phyloP scores from a whole-genome alignment of 108 stramenopile species.

The Pseudonitzschia multiseries region DNA sequence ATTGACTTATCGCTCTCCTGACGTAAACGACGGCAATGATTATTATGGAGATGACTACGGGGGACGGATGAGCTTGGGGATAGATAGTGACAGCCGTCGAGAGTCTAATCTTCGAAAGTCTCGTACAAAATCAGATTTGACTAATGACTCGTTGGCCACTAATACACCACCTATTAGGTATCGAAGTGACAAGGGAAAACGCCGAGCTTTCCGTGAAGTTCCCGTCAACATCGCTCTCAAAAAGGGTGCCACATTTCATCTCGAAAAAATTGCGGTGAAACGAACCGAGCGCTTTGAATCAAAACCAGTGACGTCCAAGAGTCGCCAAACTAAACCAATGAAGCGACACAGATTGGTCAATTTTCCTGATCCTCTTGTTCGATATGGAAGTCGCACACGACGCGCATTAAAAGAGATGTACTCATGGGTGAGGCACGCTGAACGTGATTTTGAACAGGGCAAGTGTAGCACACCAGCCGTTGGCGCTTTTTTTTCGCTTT shows the following conservation, averaged over 20 bases:
- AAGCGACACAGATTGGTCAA: conserved; percentile 12
- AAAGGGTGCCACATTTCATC: conserved; percentile 32
- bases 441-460: conserved; percentile 19
- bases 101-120: background rate
- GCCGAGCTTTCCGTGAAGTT: conserved; percentile 21
- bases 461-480: conserved; percentile 13
- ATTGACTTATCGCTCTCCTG: conserved; percentile 26
- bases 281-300: conserved; percentile 9
- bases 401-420: conserved; percentile 29
- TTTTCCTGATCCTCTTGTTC: conserved; percentile 33
- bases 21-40: conserved; percentile 4
- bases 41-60: background rate
- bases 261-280: conserved; percentile 37
- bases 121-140: conserved; percentile 4
- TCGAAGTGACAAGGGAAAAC: conserved; percentile 9
- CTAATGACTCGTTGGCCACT: conserved; percentile 22
- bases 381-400: conserved; percentile 12
- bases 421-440: conserved; percentile 14
- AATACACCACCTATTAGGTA: conserved; percentile 5
- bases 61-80: conserved; percentile 10
- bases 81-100: background rate
- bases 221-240: conserved; percentile 23
- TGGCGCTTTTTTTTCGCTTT: conserved; percentile 31
- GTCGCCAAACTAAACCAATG: background rate
- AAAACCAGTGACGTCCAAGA: background rate